These are phyloP conservation scores for Magnusiomyces suaveolens DNA, from an alignment of 1,139 yeast species.

Conservation along the genomic window DNA sequence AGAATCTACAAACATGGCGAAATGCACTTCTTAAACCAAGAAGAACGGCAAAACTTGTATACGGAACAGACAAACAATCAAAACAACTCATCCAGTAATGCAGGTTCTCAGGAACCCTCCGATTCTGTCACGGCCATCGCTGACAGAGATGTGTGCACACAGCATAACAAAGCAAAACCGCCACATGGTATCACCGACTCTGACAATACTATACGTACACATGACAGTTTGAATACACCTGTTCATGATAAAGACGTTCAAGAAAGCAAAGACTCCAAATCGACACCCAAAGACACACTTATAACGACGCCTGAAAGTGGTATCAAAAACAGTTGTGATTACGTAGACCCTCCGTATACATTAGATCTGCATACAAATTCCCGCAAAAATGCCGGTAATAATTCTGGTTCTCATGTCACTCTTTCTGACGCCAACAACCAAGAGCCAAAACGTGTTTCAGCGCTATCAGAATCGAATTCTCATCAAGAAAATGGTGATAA, in stretches of 20 bases:
- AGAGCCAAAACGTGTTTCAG: neutral
- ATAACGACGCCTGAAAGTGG: neutral
- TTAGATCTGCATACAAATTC: neutral
- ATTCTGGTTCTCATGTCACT: neutral
- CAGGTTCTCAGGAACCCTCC: neutral
- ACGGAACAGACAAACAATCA: neutral
- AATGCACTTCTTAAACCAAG: slow-evolving; percentile 9
- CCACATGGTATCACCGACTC: neutral
- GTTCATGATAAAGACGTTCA: neutral
- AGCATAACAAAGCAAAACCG: neutral
- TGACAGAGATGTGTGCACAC: neutral
- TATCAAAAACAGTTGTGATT: neutral
- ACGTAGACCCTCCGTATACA: neutral
- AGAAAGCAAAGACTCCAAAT: neutral
- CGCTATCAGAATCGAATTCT: neutral
- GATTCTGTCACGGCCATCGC: neutral
- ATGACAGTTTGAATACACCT: neutral
- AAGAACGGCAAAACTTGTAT: neutral
- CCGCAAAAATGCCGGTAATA: neutral
- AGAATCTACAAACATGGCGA: slow-evolving; percentile 16
- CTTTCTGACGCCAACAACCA: neutral
- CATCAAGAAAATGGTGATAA: neutral
- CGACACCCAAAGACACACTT: neutral
- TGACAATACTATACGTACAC: neutral
- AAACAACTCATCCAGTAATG: neutral